Conservation (phyloP, 495 filamentous ascomycete species). For the Penicillium goetzii region DNA sequence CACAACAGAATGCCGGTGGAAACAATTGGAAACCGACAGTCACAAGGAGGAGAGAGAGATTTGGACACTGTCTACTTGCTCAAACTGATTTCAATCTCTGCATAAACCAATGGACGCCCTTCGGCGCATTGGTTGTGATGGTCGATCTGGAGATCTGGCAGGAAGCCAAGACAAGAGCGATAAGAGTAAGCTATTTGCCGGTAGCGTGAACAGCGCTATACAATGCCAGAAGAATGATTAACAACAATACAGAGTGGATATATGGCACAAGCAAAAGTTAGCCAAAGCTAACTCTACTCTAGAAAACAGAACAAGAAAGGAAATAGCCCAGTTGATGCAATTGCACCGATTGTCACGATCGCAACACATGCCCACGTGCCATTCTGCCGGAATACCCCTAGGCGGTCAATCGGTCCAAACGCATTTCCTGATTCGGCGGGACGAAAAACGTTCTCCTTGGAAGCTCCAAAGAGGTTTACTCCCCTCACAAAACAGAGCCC, state of each 20-base stretch:
- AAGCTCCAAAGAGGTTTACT: slow-evolving; percentile 19
- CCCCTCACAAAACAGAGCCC: slow-evolving; percentile 8
- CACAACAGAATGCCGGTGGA: neutral
- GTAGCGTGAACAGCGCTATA: neutral
- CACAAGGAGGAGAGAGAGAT: neutral
- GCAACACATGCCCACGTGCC: slow-evolving; percentile 18
- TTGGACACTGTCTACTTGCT: neutral
- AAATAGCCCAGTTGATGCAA: neutral
- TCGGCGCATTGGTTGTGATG: neutral
- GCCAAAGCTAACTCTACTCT: neutral
- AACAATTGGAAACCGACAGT: neutral
- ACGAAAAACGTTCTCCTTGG: slow-evolving; percentile 20
- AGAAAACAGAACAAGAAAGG: neutral
- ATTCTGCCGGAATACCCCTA: slow-evolving; percentile 18
- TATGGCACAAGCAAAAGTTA: neutral
- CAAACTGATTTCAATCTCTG: too few relatives aligned
- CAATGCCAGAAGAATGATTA: neutral
- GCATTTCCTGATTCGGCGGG: slow-evolving; percentile 14
- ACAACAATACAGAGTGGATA: neutral
- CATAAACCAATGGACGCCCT: neutral
- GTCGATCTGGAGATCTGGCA: slow-evolving; percentile 22
- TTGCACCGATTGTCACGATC: neutral
- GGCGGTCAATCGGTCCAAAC: slow-evolving; percentile 23
- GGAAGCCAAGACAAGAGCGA: slow-evolving; percentile 17
- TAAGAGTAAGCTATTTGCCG: slow-evolving; percentile 2